Percentiles rank a stretch among this genome's conserved stretches.
Conservation (phyloP, 352 stramenopile genomes). For the Pythium pyrilobum region DNA sequence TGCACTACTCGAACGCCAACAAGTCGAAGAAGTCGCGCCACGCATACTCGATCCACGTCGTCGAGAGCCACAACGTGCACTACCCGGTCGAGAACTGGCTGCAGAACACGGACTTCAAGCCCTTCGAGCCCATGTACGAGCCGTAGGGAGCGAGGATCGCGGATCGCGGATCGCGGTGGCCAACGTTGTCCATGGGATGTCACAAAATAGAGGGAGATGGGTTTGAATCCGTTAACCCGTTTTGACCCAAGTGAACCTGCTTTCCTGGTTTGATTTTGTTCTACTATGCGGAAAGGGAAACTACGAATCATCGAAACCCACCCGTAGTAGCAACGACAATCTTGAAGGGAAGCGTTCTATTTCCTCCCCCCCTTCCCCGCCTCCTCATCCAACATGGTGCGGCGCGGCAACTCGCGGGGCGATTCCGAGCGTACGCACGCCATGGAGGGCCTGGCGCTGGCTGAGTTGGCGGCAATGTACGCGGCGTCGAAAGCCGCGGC, state of each 20-base stretch:
- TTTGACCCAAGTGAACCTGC: no score
- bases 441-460: background rate
- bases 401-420: background rate
- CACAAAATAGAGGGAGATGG: no score
- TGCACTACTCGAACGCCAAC: conserved; percentile 95
- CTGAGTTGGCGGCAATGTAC: background rate
- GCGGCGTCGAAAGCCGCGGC: background rate
- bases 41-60: conserved; percentile 95
- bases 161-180: no score
- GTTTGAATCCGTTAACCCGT: no score
- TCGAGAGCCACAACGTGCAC: conserved; percentile 84
- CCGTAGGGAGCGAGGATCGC: background rate
- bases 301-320: no score
- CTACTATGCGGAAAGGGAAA: no score
- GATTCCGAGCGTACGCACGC: background rate
- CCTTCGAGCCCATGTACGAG: conserved; percentile 65
- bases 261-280: no score
- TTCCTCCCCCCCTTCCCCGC: no score
- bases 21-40: conserved; percentile 83
- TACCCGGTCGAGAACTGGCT: conserved; percentile 94
- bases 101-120: conserved; percentile 77
- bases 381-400: no score
- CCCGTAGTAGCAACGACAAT: no score
- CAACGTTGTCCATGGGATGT: no score
- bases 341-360: no score